phyloP scores from a whole-genome alignment of 2,329 filamentous ascomycete genomes.

The Tolypocladium cylindrosporum region DNA sequence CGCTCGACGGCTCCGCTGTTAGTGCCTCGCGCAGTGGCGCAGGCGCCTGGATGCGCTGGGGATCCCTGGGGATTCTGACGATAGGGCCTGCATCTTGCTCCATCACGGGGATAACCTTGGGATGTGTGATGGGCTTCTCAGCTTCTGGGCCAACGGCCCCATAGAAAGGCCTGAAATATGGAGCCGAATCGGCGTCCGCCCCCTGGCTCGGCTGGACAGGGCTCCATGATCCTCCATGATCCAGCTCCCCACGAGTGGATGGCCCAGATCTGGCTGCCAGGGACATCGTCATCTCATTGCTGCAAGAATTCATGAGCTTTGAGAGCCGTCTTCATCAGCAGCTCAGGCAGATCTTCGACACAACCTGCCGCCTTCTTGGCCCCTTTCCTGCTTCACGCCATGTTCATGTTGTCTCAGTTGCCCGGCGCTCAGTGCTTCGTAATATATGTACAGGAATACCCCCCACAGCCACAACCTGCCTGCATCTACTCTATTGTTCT shows the following conservation, averaged over 20 bases:
- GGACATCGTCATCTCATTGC: not conserved
- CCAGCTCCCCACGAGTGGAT: not conserved
- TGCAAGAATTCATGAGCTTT: not conserved
- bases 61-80: not conserved
- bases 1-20: not conserved
- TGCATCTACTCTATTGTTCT: no score
- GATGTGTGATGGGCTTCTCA: not conserved
- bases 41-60: not conserved
- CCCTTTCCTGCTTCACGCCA: not conserved
- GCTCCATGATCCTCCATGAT: not conserved
- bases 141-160: not conserved
- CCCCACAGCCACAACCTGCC: no score
- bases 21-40: not conserved
- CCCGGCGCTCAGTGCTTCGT: no score
- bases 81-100: not conserved
- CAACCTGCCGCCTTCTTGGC: no score
- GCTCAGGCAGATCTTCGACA: not conserved
- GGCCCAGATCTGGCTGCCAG: not conserved
- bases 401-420: not conserved
- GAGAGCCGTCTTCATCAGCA: not conserved
- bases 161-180: not conserved
- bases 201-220: not conserved
- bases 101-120: not conserved
- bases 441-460: no score
- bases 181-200: not conserved